Base-by-base conservation (phyloP, 1,284 basidiomycete species). In the Pascua guehoae region DNA sequence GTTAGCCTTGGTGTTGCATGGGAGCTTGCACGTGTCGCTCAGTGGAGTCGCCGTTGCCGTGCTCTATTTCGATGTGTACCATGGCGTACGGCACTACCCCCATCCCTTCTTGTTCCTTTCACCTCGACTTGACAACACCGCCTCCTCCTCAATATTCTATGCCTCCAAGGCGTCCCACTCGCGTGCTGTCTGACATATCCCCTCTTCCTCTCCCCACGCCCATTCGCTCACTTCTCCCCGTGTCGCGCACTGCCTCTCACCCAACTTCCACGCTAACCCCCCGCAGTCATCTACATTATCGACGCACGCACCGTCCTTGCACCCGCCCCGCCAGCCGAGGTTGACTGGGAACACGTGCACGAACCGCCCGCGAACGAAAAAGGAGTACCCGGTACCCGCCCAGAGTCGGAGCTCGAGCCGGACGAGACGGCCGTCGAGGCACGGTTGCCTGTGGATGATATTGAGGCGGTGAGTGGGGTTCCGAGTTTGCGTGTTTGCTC, bases 241-340 rank as follows among this genome's bases (percentile, higher is more conserved):
- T 14, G 17, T 12, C 16, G 32, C n/a, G n/a, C n/a, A n/a, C 48
- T 12, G 9, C 37, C 47, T 7, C 5, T 32, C 43, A 16, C 16
- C 36, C n/a, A 18, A 15, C 36, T 16, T 10, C 16, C 24, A 3
- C 9, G 4, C 38, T 54, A 24, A 54, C 41, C 8, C 11, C 43
- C 54, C 15, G 8, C 54, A 75, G 73, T 72, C 47, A 53, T 76
- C 18, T 76, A 75, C 56, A 60, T 73, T 40, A 66, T 76, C 39
- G 73, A 76, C 56, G 72, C 72, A 1, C 51, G 71, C 45, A 49
- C 58, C 18, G 63, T 73, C 5, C 64, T 76, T 8, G 46, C 41
- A 4, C 48, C 55, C 5, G 37, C 47, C 15, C 32, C 53, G 18
- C 44, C 53, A 1, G 51, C 57, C 53, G 58, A 60, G 39, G 51